Evolutionary conservation across 441 rosid species (phyloP).

Genomic region (Biscutella laevigata): DNA sequence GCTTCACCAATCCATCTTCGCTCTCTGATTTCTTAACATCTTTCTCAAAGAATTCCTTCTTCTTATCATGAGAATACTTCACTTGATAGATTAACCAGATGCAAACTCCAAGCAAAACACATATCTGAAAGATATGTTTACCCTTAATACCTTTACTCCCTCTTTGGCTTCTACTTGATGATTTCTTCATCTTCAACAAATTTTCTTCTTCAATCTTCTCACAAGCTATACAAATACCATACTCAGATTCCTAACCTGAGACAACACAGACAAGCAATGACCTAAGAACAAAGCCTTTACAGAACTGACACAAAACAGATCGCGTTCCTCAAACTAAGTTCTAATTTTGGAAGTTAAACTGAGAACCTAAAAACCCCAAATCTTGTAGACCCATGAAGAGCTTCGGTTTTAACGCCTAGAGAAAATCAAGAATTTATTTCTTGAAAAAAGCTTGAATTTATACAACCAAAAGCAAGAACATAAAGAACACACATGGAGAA

Average conservation of each 20-base stretch:
- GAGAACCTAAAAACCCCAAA: conserved; percentile 13
- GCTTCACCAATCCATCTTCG: conserved; percentile 29
- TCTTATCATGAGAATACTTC: conserved; percentile 78
- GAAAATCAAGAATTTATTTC: conserved; percentile 5
- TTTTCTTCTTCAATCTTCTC: conserved; percentile 11
- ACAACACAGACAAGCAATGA: conserved; percentile 2
- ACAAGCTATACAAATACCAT: conserved; percentile 16
- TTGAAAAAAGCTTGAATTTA: not conserved
- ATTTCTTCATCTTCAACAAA: conserved; percentile 49
- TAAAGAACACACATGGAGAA: not conserved
- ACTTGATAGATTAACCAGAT: conserved; percentile 88
- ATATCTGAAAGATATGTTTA: conserved; percentile 70
- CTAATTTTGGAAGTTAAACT: not conserved
- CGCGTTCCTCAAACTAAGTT: not conserved
- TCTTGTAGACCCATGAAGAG: not conserved
- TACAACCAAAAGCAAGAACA: conserved; percentile 2
- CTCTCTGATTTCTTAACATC: conserved; percentile 28
- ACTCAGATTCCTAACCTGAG: conserved; percentile 1
- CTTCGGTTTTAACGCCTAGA: not conserved
- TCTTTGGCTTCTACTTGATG: conserved; percentile 56
- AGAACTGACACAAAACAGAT: too few species aligned
- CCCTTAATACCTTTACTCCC: conserved; percentile 54
- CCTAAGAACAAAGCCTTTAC: too few species aligned
- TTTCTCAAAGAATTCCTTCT: conserved; percentile 51
- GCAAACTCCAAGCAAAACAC: conserved; percentile 70